A percentile compares a stretch with the other conserved stretches of the same genome.
phyloP scores from a whole-genome alignment of 1,139 yeast species.

The Entelexis paramagnoliae region DNA sequence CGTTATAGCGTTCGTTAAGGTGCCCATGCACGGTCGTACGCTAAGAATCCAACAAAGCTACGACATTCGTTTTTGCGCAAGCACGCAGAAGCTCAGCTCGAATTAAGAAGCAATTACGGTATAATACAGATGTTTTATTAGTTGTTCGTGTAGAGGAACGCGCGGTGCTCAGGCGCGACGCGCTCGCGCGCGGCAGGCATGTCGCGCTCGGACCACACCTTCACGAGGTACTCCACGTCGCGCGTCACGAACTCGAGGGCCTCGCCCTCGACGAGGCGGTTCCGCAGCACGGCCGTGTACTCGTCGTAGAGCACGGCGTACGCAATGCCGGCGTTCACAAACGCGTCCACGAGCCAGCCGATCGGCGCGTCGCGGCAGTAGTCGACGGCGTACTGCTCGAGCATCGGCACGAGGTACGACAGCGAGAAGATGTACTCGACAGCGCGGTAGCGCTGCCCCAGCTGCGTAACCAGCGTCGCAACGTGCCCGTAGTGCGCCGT shows the following conservation, averaged over 20 bases:
- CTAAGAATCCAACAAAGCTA: too few relatives aligned
- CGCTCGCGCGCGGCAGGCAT: conserved; percentile 2
- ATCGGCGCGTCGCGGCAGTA: conserved; percentile 30
- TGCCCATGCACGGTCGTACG: too few relatives aligned
- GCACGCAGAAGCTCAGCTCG: too few relatives aligned
- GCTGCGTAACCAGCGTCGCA: conserved; percentile 35
- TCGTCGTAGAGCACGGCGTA: conserved; percentile 9
- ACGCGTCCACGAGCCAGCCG: conserved; percentile 58
- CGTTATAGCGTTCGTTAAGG: too few relatives aligned
- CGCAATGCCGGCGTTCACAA: conserved; percentile 59
- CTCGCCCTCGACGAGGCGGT: conserved; percentile 17
- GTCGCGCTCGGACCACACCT: conserved; percentile 2
- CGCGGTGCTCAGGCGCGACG: conserved; percentile 1
- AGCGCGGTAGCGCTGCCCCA: conserved; percentile 40
- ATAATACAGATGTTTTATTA: too few relatives aligned
- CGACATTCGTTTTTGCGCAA: too few relatives aligned
- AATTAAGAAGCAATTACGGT: too few relatives aligned
- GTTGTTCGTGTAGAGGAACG: neutral
- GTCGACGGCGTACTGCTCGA: conserved; percentile 34
- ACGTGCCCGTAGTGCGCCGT: conserved; percentile 31
- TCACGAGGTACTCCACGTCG: conserved; percentile 3
- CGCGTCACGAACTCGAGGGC: conserved; percentile 12
- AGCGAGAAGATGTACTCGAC: conserved; percentile 76
- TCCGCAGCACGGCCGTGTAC: conserved; percentile 13
- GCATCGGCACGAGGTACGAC: conserved; percentile 54